phyloP scores from a whole-genome alignment of 345 rosid genomes.

The Pistacia atlantica region DNA sequence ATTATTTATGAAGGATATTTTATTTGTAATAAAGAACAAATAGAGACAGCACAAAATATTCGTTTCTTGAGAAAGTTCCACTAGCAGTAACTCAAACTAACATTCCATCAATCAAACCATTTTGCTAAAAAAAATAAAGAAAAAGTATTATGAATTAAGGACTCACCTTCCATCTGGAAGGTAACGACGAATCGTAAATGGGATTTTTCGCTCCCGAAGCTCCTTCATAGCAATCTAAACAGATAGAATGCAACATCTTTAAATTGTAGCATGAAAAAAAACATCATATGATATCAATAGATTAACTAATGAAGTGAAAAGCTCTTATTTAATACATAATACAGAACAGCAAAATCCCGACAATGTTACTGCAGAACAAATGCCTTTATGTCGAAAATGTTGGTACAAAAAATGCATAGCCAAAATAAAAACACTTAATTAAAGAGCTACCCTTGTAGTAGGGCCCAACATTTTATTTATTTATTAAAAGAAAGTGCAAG shows the following conservation, averaged over 20 bases:
- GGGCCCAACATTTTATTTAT: background rate
- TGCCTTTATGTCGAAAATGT: background rate
- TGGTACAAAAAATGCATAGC: background rate
- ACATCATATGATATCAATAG: background rate
- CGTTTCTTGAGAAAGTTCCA: background rate
- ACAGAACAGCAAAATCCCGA: background rate
- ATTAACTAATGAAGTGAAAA: background rate
- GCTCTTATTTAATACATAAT: background rate
- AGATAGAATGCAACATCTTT: background rate
- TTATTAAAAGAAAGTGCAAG: background rate
- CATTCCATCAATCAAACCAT: background rate
- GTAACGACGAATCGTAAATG: conserved; percentile 83
- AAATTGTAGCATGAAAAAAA: background rate
- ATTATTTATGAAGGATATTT: background rate
- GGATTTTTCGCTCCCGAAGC: conserved; percentile 81
- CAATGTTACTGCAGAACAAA: background rate
- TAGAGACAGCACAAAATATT: background rate
- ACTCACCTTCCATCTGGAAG: conserved; percentile 87
- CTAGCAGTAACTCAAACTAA: background rate
- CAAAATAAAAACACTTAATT: background rate
- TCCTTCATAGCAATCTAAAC: conserved; percentile 93
- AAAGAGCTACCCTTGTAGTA: background rate
- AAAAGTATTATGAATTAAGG: background rate
- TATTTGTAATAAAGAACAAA: background rate
- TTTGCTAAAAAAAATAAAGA: background rate